Percentiles rank a stretch among this genome's conserved stretches.
These are phyloP conservation scores for Hirschioporus abietinus DNA, from an alignment of 768 basidiomycete genomes.

Conservation along the genomic window DNA sequence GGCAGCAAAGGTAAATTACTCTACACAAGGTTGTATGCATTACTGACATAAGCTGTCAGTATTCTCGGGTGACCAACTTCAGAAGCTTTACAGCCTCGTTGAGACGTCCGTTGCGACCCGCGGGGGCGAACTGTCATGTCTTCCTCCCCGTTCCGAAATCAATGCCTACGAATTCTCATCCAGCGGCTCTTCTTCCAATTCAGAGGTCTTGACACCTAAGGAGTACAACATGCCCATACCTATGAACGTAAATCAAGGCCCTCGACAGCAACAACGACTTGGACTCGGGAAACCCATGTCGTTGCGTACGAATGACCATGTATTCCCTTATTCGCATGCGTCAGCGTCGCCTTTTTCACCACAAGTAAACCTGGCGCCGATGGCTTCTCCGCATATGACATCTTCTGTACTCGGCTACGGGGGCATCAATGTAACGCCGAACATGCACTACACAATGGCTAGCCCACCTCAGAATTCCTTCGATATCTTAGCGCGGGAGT, in stretches of 20 bases:
- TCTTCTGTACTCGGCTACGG: background rate
- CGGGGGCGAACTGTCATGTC: slow-evolving; percentile 5
- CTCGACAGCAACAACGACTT: background rate
- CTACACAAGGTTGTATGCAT: background rate
- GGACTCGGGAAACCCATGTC: background rate
- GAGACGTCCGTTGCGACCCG: slow-evolving; percentile 21
- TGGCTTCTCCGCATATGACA: background rate
- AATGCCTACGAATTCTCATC: background rate
- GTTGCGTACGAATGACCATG: background rate
- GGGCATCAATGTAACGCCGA: background rate
- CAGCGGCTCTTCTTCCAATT: background rate
- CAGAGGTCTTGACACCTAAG: background rate
- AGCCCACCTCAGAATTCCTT: slow-evolving; percentile 23
- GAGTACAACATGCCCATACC: background rate
- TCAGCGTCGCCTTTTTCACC: background rate
- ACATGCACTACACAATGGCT: background rate
- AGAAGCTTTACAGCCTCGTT: slow-evolving; percentile 40
- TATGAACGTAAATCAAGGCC: background rate
- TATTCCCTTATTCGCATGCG: background rate
- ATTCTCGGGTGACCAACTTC: slow-evolving; percentile 58
- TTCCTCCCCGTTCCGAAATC: background rate
- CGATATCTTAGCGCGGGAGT: slow-evolving; percentile 62
- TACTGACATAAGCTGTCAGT: slow-evolving; percentile 31
- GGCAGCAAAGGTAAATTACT: slow-evolving; percentile 48
- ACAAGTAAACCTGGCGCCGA: background rate